These are phyloP conservation scores for Boletus smithii DNA, from an alignment of 1,284 basidiomycete genomes.

Conservation along the genomic window DNA sequence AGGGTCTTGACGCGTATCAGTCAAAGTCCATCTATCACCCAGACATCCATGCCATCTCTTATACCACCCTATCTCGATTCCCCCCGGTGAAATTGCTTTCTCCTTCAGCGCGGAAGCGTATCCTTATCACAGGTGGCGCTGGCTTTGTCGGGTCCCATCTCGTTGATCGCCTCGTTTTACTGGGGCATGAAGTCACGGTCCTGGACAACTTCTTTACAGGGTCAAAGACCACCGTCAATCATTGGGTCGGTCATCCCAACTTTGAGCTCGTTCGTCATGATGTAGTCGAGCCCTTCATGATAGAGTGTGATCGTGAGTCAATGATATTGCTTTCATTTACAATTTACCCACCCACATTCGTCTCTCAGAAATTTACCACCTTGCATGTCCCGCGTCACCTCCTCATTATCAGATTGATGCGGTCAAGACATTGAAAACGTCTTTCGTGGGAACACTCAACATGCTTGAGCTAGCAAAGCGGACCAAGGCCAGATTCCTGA, in stretches of 20 bases:
- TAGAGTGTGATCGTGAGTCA: conserved; percentile 88
- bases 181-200: conserved; percentile 97
- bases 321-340: background rate
- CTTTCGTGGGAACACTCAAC: conserved; percentile 95
- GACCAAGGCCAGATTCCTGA: conserved; percentile 94
- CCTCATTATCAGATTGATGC: conserved; percentile 95
- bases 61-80: conserved; percentile 87
- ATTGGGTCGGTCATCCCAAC: conserved; percentile 97
- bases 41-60: conserved; percentile 77
- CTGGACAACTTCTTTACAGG: conserved; percentile 99
- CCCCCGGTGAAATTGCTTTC: conserved; percentile 87
- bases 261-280: conserved; percentile 98
- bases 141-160: conserved; percentile 98
- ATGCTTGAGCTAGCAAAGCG: conserved; percentile 99
- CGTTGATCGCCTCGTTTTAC: conserved; percentile 93
- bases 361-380: conserved; percentile 89
- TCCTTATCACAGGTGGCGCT: conserved; percentile 93
- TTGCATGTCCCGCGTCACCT: conserved; percentile 94
- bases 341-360: background rate
- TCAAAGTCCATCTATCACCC: conserved; percentile 83
- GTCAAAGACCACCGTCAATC: conserved; percentile 89
- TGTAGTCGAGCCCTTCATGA: conserved; percentile 94
- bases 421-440: conserved; percentile 97
- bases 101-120: conserved; percentile 76
- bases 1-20: conserved; percentile 58